Conservation (phyloP, 306 rosid genomes). For the Myrica gale region DNA sequence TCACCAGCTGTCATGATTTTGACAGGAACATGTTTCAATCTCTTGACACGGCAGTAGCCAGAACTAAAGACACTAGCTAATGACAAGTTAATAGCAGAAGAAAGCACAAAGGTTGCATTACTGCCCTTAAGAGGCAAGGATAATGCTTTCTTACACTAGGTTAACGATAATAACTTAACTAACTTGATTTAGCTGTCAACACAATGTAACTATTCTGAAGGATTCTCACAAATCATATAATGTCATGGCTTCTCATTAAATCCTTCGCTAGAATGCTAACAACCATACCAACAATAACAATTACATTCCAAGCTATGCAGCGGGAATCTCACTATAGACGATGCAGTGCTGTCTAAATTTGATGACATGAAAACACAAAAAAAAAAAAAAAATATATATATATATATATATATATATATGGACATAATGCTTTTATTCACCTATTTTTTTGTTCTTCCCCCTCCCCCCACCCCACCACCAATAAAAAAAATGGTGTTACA, state of each 20-base stretch:
- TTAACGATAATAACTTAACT: neutral
- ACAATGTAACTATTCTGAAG: neutral
- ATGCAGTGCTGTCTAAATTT: neutral
- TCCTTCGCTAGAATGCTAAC: neutral
- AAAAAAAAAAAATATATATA: too few relatives aligned
- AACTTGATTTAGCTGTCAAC: neutral
- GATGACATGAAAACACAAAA: neutral
- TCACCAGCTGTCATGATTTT: constrained; percentile 58
- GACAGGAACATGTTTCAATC: constrained; percentile 21
- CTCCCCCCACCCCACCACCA: too few relatives aligned
- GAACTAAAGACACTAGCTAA: neutral
- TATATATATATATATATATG: too few relatives aligned
- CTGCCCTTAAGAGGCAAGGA: neutral
- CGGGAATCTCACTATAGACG: neutral
- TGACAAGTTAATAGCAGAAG: neutral
- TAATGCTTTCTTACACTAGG: neutral
- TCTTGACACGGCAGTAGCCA: constrained; percentile 13
- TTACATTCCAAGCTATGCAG: neutral
- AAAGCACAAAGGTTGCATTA: neutral
- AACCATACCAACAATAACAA: neutral
- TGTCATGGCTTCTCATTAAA: neutral
- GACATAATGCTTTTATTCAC: neutral
- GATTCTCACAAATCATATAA: neutral
- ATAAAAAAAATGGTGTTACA: too few relatives aligned
- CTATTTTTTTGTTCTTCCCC: too few relatives aligned